Percentiles rank a stretch among this genome's conserved stretches.
phyloP scores from a whole-genome alignment of 106 monocot species.

The Dactylorhiza incarnata region DNA sequence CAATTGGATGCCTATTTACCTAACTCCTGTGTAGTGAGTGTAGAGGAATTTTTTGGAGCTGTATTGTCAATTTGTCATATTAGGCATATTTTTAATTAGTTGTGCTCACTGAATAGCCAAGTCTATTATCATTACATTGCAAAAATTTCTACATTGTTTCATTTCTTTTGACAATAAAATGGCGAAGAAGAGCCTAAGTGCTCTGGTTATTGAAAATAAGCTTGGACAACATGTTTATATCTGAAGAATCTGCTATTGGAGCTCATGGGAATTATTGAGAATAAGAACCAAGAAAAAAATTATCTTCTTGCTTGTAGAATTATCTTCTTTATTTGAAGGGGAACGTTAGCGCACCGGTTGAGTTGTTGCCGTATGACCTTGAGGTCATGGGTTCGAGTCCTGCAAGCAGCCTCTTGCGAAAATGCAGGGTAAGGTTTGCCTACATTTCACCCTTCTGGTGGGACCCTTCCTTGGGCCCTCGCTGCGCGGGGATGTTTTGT shows the following conservation, averaged over 20 bases:
- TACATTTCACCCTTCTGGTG: too few relatives aligned
- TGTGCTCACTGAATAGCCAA: background rate
- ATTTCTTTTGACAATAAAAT: background rate
- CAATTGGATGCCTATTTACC: too few relatives aligned
- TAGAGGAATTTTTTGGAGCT: too few relatives aligned
- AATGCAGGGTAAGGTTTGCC: too few relatives aligned
- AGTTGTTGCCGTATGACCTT: too few relatives aligned
- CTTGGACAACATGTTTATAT: background rate
- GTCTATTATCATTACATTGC: background rate
- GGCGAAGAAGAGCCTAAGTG: background rate
- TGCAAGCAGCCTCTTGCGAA: too few relatives aligned
- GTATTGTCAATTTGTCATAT: background rate
- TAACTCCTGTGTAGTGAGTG: too few relatives aligned
- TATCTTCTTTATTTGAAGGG: background rate
- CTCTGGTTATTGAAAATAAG: background rate
- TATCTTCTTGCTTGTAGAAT: background rate
- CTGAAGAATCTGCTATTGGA: slow-evolving; percentile 2
- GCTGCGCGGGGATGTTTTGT: too few relatives aligned
- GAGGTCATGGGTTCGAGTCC: too few relatives aligned
- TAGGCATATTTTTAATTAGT: background rate
- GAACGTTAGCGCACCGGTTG: too few relatives aligned
- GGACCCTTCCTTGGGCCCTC: too few relatives aligned
- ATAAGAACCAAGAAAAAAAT: background rate
- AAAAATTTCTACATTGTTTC: background rate
- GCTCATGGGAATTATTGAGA: background rate